A percentile compares a stretch with the other conserved stretches of the same genome.
These are phyloP conservation scores for Tricholoma sp. DNA, from an alignment of 768 basidiomycete species.

Conservation along the genomic window DNA sequence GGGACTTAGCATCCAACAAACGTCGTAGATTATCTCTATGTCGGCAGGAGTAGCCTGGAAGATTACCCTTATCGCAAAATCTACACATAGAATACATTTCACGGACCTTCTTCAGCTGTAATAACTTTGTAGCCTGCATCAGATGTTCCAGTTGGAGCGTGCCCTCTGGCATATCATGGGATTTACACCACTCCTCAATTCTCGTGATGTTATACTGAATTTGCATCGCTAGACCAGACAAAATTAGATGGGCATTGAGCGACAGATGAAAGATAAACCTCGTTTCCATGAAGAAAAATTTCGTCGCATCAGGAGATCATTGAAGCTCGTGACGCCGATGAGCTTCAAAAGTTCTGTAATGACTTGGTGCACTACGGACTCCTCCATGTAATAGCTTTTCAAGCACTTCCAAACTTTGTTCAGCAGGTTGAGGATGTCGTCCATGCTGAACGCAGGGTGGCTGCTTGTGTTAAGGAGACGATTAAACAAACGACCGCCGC, in stretches of 20 bases:
- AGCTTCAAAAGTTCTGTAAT: constrained; percentile 92
- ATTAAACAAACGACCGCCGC: constrained; percentile 89
- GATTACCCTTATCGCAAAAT: not conserved
- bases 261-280: constrained; percentile 46
- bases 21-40: constrained; percentile 98
- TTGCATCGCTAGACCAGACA: constrained; percentile 79
- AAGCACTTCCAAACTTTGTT: constrained; percentile 98
- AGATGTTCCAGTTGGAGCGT: constrained; percentile 96
- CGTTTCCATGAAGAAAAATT: constrained; percentile 99
- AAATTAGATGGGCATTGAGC: not conserved
- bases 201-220: constrained; percentile 99
- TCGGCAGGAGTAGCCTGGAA: constrained; percentile 83
- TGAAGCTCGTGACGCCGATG: constrained; percentile 95
- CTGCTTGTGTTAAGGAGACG: constrained; percentile 83
- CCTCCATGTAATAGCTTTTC: constrained; percentile 98
- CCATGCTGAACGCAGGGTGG: constrained; percentile 94
- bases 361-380: constrained; percentile 93
- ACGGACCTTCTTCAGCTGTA: constrained; percentile 93
- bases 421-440: constrained; percentile 92
- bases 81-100: not conserved
- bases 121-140: constrained; percentile 98
- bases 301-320: constrained; percentile 95
- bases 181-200: constrained; percentile 99
- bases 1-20: constrained; percentile 99
- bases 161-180: constrained; percentile 99